Base-by-base conservation (phyloP, 352 stramenopile species). In the Halophytophthora batemanensis region DNA sequence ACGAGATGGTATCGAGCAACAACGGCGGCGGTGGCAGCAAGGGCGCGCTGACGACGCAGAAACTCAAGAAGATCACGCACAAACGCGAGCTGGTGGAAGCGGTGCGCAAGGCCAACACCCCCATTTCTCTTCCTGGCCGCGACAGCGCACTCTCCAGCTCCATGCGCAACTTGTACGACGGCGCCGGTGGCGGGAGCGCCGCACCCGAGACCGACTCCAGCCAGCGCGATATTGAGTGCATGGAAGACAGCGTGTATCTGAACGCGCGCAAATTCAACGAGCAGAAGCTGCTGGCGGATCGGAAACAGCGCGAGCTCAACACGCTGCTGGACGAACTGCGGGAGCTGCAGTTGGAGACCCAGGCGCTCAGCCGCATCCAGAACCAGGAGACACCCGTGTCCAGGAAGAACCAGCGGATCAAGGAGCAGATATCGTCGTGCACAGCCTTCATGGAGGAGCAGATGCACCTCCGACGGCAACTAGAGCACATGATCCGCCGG, bases 221-320 rank as follows among this genome's bases (percentile, higher is more conserved):
- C 14, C 55, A 69, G 8, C 70, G 71, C 49, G 82, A 93, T 50
- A 71, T 91, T 19, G 75, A 87, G 41, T 69, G 28, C 28, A 47
- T 93, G 14, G 78, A 89, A 53, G 81, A 90, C 50, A 74, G 81
- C 17, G 80, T 93, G 12, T 71, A 88, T 35, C 35, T 64, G 1
- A 90, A 87, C 35, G 82, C 74, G 0, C 61, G 81, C 25, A 90
- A 89, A 62, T 93, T 82, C 55, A 93, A 93, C 34, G 82, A 93
- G 33, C 69, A 83, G 36, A 88, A 87, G 54, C 74, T 86, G 17
- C 61, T 77, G 45, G 74, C 74, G 3, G 81, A 89, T 31, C 57
- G 69, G 14, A 72, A 66, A 28, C 77, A 93, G 33, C 69, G 74
- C 12, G 82, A 93, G 42, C 65, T 93, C 33, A 73, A 80, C 50